Evolutionary conservation across 1,284 basidiomycete genomes (phyloP), one percentile per base, ranked within the genome.

Genomic region (Leccinum solheimii): DNA sequence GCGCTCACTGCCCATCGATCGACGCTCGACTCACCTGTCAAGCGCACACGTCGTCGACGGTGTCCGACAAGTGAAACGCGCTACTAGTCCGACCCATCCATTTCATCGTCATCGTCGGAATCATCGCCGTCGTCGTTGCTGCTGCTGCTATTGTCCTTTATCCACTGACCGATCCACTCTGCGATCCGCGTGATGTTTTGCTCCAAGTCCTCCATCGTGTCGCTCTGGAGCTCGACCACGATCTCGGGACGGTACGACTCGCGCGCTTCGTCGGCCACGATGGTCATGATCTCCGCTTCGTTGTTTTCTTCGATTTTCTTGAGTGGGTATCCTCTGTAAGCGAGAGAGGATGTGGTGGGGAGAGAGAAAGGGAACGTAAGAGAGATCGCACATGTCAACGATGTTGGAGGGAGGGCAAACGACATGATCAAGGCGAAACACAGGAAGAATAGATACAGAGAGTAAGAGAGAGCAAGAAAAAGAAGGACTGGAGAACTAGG

Each of bases 271-370:
- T 94, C 91, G 9, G 92, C 79, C 26, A 97, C 90, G 38, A 95
- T 88, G 71, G 94, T 85, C 96, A 99, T 98, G 73, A 99, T 99
- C 78, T 99, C 97, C 9, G 96, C 95, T 69, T 96, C 90, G 77
- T 99, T 97, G 76, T 99, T 99, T 77, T 99, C 97, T 74, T 96
- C 91, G 10, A 99, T 94, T 79, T 99, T 99, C 73, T 94, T 92
- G 53, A 95, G 76, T 1, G 91, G 80, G 73, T 99, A 99, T 11
- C 86, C 86, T 66, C 97, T 98, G 74, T 9, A 23, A 19, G 13
- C 32, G 23, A 26, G 9, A 21, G 5, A 11, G 34, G 34, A 34
- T 14, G 34, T 34, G n/a, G 40, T 10, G n/a, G 50, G 16, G n/a
- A 27, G 21, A 27, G 21, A 50, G 23, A 9, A 6, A 27, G 14